Percentiles rank a stretch among this genome's conserved stretches.
These are phyloP conservation scores for Populus trichocarpa DNA, from an alignment of 441 rosid species.

Conservation along the genomic window DNA sequence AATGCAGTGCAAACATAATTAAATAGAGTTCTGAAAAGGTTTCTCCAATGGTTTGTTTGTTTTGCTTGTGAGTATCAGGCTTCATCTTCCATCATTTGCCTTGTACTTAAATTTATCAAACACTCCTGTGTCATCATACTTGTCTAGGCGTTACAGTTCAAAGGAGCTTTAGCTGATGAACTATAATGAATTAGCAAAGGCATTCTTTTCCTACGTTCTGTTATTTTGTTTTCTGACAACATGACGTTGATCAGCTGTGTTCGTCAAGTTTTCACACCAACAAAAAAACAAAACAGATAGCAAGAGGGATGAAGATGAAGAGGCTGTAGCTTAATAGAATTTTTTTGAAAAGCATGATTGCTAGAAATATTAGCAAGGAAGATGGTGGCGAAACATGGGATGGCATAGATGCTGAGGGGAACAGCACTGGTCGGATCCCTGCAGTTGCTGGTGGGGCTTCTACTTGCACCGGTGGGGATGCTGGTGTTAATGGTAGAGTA, in stretches of 20 bases:
- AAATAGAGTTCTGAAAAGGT: neutral
- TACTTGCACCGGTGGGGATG: conserved; percentile 16
- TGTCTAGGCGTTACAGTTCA: too few relatives aligned
- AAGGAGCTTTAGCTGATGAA: too few relatives aligned
- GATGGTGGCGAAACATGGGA: conserved; percentile 26
- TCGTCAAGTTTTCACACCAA: neutral
- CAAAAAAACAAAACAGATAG: neutral
- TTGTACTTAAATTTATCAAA: neutral
- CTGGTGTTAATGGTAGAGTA: too few relatives aligned
- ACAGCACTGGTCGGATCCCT: conserved; percentile 28
- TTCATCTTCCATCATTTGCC: neutral
- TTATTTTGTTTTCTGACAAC: neutral
- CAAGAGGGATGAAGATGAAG: neutral
- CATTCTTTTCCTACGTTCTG: neutral
- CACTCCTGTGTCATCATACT: neutral
- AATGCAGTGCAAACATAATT: neutral
- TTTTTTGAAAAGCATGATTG: conserved; percentile 14
- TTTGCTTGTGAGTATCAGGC: neutral
- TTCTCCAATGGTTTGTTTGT: neutral
- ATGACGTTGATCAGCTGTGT: neutral
- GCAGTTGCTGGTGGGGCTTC: conserved; percentile 23
- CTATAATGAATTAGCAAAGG: too few relatives aligned
- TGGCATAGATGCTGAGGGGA: conserved; percentile 25
- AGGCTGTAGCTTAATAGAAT: conserved; percentile 3
- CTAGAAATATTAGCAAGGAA: conserved; percentile 23